Base-by-base conservation (phyloP, 176 grass and related monocot species). In the Musa itinerans region DNA sequence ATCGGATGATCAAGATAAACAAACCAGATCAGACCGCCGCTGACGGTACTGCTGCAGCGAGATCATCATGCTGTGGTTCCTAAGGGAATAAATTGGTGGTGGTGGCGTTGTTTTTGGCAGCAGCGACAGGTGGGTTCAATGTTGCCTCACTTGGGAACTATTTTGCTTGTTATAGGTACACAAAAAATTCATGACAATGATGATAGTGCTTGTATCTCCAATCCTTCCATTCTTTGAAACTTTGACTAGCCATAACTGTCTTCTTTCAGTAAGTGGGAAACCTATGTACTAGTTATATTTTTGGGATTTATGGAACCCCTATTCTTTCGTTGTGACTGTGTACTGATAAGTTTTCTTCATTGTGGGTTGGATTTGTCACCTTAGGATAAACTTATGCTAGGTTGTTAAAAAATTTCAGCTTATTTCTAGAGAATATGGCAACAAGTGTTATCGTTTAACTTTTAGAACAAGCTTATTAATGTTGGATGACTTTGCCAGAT, bases 1-100 rank as follows among this genome's bases (percentile, higher is more conserved):
- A 89, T 65, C 87, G 85, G 9, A 74, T 84, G 65, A 69, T 96
- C 68, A 87, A 92, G 78, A 92, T 96, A 63, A 85, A 67, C 67
- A 89, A 90, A 78, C 71, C 81, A 6, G 92, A 96, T 10, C 69
- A 63, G 16, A 75, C 63, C 24, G 79, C 87, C 48, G 63, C 79
- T 8, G 49, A 79, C 16, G 64, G 71, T 72, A 67, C 80, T 26
- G 81, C 83, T 19, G 75, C 81, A 13, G 66, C 79, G 57, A 87
- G 71, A 82, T 92, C 89, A 3, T 76, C 84, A 71, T 96, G 92
- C 84, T 96, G 92, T 79, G 84, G 86, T 81, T 87, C 79, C 75
- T 94, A 84, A 86, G 11, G 58, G 17, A n/a, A 8, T 62, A 19
- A 1, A 17, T 9, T 20, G 8, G 3, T 11, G 23, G 26, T 11